Conservation (phyloP, 129 eudicot species). For the Smallanthus sonchifolius region DNA sequence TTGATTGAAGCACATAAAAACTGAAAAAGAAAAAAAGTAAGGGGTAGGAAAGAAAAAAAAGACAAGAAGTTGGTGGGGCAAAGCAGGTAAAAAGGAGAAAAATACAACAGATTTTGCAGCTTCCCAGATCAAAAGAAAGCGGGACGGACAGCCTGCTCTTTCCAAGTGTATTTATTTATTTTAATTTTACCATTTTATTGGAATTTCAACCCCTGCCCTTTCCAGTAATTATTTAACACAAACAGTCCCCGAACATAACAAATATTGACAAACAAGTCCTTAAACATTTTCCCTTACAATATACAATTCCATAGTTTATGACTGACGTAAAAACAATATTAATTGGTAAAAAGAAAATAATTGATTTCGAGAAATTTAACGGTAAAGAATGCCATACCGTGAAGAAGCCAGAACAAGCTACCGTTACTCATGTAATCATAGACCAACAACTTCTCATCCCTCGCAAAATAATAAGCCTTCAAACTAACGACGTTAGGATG, state of each 20-base stretch:
- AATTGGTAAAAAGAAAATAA: too few species aligned
- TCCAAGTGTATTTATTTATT: background rate
- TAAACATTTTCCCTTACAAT: too few species aligned
- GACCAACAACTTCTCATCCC: conserved; percentile 52
- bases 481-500: conserved; percentile 48
- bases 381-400: conserved; percentile 33
- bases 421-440: conserved; percentile 53
- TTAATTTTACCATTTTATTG: background rate
- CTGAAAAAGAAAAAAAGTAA: conserved; percentile 7
- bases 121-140: conserved; percentile 32
- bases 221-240: conserved; percentile 3
- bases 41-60: conserved; percentile 14
- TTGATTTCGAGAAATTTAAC: background rate
- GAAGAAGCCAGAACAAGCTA: conserved; percentile 56
- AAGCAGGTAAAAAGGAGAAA: conserved; percentile 20
- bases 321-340: too few species aligned
- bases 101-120: conserved; percentile 20
- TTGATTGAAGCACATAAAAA: conserved; percentile 16
- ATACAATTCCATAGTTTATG: too few species aligned
- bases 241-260: background rate
- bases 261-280: too few species aligned
- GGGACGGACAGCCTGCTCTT: conserved; percentile 14
- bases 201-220: conserved; percentile 5
- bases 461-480: conserved; percentile 46
- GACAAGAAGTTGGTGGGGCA: conserved; percentile 30